These are phyloP conservation scores for Akanthomyces uredinophilus DNA, from an alignment of 2,329 filamentous ascomycete species.

Conservation along the genomic window DNA sequence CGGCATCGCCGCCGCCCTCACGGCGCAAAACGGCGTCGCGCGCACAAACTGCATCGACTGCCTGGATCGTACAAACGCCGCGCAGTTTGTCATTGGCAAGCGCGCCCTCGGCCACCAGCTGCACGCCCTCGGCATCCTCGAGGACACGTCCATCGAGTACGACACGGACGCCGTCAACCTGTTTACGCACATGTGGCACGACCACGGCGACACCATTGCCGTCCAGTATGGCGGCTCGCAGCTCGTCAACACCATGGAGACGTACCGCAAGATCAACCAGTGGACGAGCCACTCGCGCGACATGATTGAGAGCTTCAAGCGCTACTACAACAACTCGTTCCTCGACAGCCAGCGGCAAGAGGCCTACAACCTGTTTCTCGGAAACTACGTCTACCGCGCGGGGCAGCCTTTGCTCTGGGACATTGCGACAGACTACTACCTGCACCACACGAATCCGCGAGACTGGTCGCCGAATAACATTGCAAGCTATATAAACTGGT, in stretches of 20 bases:
- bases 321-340: slow-evolving; percentile 98
- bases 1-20: slow-evolving; percentile 52
- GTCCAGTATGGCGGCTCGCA: slow-evolving; percentile 97
- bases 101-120: slow-evolving; percentile 87
- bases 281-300: slow-evolving; percentile 97
- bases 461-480: slow-evolving; percentile 58
- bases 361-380: slow-evolving; percentile 94
- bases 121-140: slow-evolving; percentile 83
- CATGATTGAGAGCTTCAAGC: slow-evolving; percentile 98
- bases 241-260: slow-evolving; percentile 98
- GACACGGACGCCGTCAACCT: slow-evolving; percentile 94
- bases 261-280: slow-evolving; percentile 97
- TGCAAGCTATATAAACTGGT: slow-evolving; percentile 86
- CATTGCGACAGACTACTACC: slow-evolving; percentile 87
- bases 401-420: slow-evolving; percentile 97
- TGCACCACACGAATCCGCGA: slow-evolving; percentile 83
- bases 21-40: slow-evolving; percentile 86
- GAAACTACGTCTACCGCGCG: slow-evolving; percentile 85
- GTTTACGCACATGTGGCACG: slow-evolving; percentile 97
- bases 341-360: slow-evolving; percentile 96
- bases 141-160: slow-evolving; percentile 74
- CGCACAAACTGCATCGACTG: slow-evolving; percentile 98
- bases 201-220: slow-evolving; percentile 95
- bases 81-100: slow-evolving; percentile 97
- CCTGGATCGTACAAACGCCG: slow-evolving; percentile 92